Conservation (phyloP, 257 asterid genomes). For the Primulina tabacum region DNA sequence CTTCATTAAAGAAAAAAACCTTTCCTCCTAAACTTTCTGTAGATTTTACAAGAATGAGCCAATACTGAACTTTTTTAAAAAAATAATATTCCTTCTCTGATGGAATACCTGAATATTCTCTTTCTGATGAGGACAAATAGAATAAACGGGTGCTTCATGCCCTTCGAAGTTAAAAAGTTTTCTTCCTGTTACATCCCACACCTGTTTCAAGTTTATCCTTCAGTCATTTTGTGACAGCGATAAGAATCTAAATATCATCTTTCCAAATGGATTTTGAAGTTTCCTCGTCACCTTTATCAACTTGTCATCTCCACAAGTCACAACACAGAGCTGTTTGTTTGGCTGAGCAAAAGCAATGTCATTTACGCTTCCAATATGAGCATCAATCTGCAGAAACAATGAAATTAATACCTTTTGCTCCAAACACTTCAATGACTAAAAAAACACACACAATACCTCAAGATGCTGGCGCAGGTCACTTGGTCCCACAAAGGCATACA, state of each 20-base stretch:
- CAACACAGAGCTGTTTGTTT: slow-evolving; percentile 83
- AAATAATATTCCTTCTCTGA: slow-evolving; percentile 9
- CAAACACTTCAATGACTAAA: slow-evolving; percentile 19
- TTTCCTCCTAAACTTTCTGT: too few relatives aligned
- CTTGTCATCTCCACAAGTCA: slow-evolving; percentile 97
- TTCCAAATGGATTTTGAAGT: slow-evolving; percentile 12
- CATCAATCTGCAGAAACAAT: slow-evolving; percentile 69
- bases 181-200: slow-evolving; percentile 91
- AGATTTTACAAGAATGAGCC: too few relatives aligned
- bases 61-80: background rate
- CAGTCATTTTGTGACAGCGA: slow-evolving; percentile 24
- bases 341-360: slow-evolving; percentile 96
- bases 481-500: slow-evolving; percentile 78
- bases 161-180: slow-evolving; percentile 90
- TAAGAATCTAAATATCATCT: slow-evolving; percentile 10
- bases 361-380: slow-evolving; percentile 87
- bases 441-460: slow-evolving; percentile 51
- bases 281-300: slow-evolving; percentile 63
- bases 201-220: slow-evolving; percentile 58
- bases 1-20: too few relatives aligned
- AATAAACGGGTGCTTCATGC: slow-evolving; percentile 95
- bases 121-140: slow-evolving; percentile 95
- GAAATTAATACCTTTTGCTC: slow-evolving; percentile 21
- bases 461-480: slow-evolving; percentile 83
- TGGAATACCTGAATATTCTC: slow-evolving; percentile 81